phyloP scores from a whole-genome alignment of 2,329 filamentous ascomycete genomes.

The Xylaria sp. region DNA sequence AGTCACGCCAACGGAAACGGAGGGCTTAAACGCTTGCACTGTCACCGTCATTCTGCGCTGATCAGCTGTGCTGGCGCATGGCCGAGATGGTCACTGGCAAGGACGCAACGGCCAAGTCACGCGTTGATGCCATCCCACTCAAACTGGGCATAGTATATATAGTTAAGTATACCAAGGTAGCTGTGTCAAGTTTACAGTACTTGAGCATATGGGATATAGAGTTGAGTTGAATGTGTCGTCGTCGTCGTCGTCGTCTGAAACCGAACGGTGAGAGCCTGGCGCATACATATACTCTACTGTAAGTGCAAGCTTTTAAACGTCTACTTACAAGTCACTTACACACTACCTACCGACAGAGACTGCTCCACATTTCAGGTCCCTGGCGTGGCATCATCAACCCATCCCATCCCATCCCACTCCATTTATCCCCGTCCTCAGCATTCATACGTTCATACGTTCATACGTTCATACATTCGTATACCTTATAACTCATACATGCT shows the following conservation, averaged over 20 bases:
- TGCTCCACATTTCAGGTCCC: constrained; percentile 8
- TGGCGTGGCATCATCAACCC: background rate
- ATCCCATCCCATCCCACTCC: background rate
- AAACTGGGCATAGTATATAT: background rate
- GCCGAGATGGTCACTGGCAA: constrained; percentile 4
- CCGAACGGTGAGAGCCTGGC: too few relatives aligned
- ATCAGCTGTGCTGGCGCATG: constrained; percentile 22
- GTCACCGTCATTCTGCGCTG: constrained; percentile 4
- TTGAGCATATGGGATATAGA: too few relatives aligned
- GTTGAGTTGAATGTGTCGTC: too few relatives aligned
- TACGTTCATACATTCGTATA: too few relatives aligned
- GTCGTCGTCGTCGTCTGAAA: too few relatives aligned
- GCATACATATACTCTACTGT: background rate
- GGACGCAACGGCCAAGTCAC: constrained; percentile 6
- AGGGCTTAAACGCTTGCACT: constrained; percentile 8
- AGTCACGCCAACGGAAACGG: constrained; percentile 11
- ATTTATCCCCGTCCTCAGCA: background rate
- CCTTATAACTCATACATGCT: too few relatives aligned
- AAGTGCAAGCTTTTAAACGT: background rate
- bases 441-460: background rate
- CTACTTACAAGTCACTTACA: too few relatives aligned
- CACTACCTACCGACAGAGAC: too few relatives aligned
- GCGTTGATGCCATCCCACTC: background rate
- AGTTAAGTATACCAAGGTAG: background rate
- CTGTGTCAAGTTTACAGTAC: too few relatives aligned